These are phyloP conservation scores for Capsicum baccatum DNA, from an alignment of 257 asterid genomes.

Conservation along the genomic window DNA sequence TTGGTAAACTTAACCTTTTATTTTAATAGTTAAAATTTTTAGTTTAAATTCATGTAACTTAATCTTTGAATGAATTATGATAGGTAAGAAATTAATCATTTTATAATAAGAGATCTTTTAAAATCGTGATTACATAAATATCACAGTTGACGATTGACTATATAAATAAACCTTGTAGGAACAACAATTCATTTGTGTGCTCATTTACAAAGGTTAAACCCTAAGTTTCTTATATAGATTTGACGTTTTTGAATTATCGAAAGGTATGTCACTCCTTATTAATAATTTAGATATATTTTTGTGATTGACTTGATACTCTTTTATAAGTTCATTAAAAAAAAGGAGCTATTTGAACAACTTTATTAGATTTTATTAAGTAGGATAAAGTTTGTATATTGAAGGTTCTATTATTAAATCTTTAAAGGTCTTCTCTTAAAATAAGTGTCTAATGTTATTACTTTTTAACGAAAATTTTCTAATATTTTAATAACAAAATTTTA, in stretches of 20 bases:
- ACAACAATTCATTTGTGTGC: background rate
- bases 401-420: no score
- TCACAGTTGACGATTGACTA: background rate
- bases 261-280: background rate
- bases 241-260: background rate
- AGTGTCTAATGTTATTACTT: no score
- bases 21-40: no score
- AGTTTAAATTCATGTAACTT: background rate
- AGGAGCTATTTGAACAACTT: background rate
- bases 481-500: no score
- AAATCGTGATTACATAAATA: background rate
- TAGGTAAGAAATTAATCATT: background rate
- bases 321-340: background rate
- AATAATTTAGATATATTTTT: background rate
- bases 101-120: background rate
- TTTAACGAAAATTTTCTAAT: no score
- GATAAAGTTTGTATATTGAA: no score
- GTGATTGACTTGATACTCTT: background rate
- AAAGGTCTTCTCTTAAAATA: no score
- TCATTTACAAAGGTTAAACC: background rate
- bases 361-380: background rate
- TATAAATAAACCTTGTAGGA: background rate
- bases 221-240: background rate
- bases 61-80: no score
- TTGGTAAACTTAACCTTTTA: background rate